Evolutionary conservation across 148 eudicot genomes (phyloP).

Genomic region (Talinum fruticosum): DNA sequence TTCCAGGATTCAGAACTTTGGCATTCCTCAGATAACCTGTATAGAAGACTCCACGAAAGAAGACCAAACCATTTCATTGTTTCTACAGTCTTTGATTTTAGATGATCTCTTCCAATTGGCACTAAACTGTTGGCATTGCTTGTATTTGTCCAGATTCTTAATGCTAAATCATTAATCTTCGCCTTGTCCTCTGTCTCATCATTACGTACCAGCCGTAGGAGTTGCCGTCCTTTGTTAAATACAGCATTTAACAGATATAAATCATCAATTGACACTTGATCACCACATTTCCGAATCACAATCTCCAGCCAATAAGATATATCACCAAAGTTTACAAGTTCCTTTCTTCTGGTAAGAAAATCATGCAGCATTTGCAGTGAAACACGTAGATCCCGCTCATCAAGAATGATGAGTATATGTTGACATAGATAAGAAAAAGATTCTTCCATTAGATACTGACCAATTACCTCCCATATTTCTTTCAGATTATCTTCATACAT

Average conservation of each 20-base stretch:
- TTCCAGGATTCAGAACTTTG: conserved; percentile 55
- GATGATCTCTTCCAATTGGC: conserved; percentile 36
- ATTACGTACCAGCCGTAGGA: conserved; percentile 54
- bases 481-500: conserved; percentile 64
- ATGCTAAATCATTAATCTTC: conserved; percentile 42
- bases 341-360: conserved; percentile 37
- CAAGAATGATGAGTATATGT: conserved; percentile 78
- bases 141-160: conserved; percentile 40
- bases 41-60: conserved; percentile 71
- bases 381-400: conserved; percentile 49
- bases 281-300: conserved; percentile 47
- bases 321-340: conserved; percentile 27
- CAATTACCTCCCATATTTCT: conserved; percentile 73
- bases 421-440: conserved; percentile 74
- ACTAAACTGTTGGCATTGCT: conserved; percentile 40
- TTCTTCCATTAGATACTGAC: conserved; percentile 68
- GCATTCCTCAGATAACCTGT: conserved; percentile 59
- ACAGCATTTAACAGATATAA: conserved; percentile 69
- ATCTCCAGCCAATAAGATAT: conserved; percentile 65
- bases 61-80: conserved; percentile 64
- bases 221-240: conserved; percentile 66
- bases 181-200: conserved; percentile 51
- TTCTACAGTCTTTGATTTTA: conserved; percentile 33
- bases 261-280: conserved; percentile 46
- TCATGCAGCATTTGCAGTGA: conserved; percentile 49